Conservation (phyloP, 139 green algal genomes). For the Coelastrella sp. region DNA sequence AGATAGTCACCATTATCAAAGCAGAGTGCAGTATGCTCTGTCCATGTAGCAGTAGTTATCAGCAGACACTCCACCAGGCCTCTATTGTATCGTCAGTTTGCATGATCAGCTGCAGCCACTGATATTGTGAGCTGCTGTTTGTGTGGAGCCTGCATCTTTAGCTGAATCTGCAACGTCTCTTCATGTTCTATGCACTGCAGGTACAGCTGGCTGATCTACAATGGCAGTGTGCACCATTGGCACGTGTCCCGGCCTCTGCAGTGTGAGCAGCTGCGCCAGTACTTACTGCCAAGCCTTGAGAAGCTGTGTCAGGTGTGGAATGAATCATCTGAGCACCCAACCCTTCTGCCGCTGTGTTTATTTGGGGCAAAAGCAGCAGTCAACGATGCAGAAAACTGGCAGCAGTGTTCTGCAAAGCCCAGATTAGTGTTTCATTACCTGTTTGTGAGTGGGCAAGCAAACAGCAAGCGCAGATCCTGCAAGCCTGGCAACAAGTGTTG, state of each 20-base stretch:
- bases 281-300: constrained; percentile 65
- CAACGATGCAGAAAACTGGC: neutral
- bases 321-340: neutral
- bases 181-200: constrained; percentile 21
- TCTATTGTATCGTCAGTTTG: neutral
- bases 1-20: neutral
- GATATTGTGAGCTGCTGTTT: neutral
- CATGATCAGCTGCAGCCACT: neutral
- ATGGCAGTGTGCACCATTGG: constrained; percentile 74
- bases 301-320: constrained; percentile 50
- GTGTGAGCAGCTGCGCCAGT: constrained; percentile 54
- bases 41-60: neutral
- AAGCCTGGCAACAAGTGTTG: neutral
- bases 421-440: neutral
- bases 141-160: neutral
- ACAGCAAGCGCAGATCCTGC: neutral
- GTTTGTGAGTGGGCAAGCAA: neutral
- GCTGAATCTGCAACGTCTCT: neutral
- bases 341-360: neutral
- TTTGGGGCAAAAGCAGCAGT: too few species aligned
- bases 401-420: neutral
- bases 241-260: constrained; percentile 65
- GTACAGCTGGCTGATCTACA: constrained; percentile 75
- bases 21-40: neutral
- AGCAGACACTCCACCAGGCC: too few species aligned